These are phyloP conservation scores for Mercurialis annua DNA, from an alignment of 345 rosid genomes.

Conservation along the genomic window DNA sequence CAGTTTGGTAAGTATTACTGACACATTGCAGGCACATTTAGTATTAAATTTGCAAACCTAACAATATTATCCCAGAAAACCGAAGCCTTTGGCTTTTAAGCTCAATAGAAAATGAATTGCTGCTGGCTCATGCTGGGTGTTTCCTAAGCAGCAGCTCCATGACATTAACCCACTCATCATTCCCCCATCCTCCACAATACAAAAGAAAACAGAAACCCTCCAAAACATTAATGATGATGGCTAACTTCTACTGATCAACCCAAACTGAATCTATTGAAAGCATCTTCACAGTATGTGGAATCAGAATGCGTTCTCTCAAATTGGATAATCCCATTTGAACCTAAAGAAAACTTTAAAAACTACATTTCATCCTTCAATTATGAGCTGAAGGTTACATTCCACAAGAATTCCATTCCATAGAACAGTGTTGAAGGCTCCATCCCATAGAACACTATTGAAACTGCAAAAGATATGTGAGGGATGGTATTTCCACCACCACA, in stretches of 20 bases:
- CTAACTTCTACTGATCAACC: not conserved
- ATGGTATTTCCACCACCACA: not conserved
- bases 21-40: not conserved
- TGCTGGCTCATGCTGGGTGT: not conserved
- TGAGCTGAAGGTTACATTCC: no score
- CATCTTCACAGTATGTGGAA: no score
- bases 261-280: not conserved
- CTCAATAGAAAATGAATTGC: not conserved
- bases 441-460: not conserved
- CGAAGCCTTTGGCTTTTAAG: not conserved
- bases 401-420: no score
- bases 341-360: not conserved
- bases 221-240: not conserved
- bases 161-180: not conserved
- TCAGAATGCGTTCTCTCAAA: not conserved
- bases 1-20: no score
- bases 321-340: not conserved
- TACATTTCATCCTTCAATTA: no score
- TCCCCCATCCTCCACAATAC: not conserved
- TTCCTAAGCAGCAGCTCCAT: not conserved
- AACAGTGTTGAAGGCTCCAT: not conserved
- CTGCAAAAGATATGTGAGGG: no score
- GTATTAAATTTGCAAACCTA: not conserved
- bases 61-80: not conserved
- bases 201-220: not conserved